These are phyloP conservation scores for Collybia sordida DNA, from an alignment of 768 basidiomycete genomes.

Conservation along the genomic window DNA sequence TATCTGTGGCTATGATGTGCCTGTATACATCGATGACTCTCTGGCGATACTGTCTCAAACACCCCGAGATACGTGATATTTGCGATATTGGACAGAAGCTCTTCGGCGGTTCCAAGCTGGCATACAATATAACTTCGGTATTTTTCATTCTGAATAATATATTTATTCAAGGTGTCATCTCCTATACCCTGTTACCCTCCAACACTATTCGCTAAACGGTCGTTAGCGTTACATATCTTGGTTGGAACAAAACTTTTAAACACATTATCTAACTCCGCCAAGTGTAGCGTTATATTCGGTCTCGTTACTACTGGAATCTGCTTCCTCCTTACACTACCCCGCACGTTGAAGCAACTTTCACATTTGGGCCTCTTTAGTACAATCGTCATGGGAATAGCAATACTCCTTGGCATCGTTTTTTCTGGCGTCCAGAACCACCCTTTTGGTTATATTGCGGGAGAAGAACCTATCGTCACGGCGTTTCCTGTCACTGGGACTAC, in stretches of 20 bases:
- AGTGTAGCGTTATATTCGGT: slow-evolving; percentile 39
- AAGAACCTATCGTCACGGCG: slow-evolving; percentile 35
- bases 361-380: slow-evolving; percentile 38
- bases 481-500: slow-evolving; percentile 36
- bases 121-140: slow-evolving; percentile 48
- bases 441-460: slow-evolving; percentile 33
- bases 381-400: slow-evolving; percentile 45
- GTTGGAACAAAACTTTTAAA: slow-evolving; percentile 47
- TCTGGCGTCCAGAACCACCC: slow-evolving; percentile 39
- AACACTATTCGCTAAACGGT: too few relatives aligned
- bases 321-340: slow-evolving; percentile 41
- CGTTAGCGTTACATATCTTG: slow-evolving; percentile 39
- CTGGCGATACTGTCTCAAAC: slow-evolving; percentile 46
- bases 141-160: slow-evolving; percentile 57
- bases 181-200: not conserved
- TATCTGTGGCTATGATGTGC: slow-evolving; percentile 35
- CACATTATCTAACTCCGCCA: slow-evolving; percentile 39
- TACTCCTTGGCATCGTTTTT: slow-evolving; percentile 42
- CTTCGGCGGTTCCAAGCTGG: slow-evolving; percentile 43
- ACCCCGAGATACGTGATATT: slow-evolving; percentile 48
- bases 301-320: slow-evolving; percentile 34
- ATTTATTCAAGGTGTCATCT: slow-evolving; percentile 44
- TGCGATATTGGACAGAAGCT: slow-evolving; percentile 50
- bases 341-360: slow-evolving; percentile 40
- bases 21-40: slow-evolving; percentile 47